Conservation (phyloP, 169 alveolate genomes). For the Fabrea salina region DNA sequence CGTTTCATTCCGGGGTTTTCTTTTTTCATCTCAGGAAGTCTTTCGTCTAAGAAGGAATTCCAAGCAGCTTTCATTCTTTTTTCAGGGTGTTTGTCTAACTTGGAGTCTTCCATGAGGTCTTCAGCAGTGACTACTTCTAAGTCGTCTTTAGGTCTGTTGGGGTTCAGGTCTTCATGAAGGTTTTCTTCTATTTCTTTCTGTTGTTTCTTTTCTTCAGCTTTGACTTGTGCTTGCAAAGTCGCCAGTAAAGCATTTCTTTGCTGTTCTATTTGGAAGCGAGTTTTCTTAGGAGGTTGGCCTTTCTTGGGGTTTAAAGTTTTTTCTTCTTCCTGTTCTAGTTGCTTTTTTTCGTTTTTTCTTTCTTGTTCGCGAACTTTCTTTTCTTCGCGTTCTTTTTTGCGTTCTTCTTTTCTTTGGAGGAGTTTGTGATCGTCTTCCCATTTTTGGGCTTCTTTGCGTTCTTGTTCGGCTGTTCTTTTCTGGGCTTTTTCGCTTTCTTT, state of each 20-base stretch:
- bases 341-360: slow-evolving; percentile 12
- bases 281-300: slow-evolving; percentile 8
- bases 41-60: slow-evolving; percentile 51
- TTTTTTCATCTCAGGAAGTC: slow-evolving; percentile 45
- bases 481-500: background rate
- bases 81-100: slow-evolving; percentile 54
- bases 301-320: background rate
- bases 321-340: slow-evolving; percentile 12
- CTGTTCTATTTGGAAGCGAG: background rate
- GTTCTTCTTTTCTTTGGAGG: background rate
- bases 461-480: background rate
- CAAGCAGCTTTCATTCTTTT: slow-evolving; percentile 58
- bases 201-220: background rate
- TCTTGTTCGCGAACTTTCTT: slow-evolving; percentile 9
- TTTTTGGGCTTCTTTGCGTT: background rate
- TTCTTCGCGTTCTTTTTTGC: slow-evolving; percentile 20
- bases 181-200: background rate
- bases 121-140: background rate
- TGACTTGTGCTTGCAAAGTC: background rate
- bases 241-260: background rate
- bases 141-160: background rate
- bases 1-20: slow-evolving; percentile 61
- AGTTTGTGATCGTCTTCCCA: slow-evolving; percentile 20
- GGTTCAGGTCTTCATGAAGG: slow-evolving; percentile 12
- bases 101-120: background rate